phyloP scores from a whole-genome alignment of 495 filamentous ascomycete genomes.

The Penicillium subrubescens region DNA sequence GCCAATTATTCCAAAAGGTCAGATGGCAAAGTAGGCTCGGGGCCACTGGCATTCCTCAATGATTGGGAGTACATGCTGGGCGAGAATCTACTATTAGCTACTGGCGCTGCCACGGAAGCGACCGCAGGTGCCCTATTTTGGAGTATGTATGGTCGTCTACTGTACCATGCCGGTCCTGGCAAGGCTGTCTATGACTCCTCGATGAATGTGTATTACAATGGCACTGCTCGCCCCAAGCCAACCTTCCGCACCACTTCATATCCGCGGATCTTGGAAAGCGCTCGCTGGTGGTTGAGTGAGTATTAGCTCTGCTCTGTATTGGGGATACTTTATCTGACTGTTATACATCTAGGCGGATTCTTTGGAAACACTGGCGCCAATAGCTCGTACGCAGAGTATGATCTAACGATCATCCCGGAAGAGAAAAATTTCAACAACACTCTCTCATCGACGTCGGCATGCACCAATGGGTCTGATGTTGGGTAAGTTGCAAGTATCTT shows the following conservation, averaged over 20 bases:
- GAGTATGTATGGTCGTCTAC: constrained; percentile 54
- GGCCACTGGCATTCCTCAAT: constrained; percentile 53
- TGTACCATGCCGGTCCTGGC: constrained; percentile 48
- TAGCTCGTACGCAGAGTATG: background rate
- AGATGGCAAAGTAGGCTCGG: constrained; percentile 36
- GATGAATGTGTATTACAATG: constrained; percentile 47
- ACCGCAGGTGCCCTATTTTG: constrained; percentile 50
- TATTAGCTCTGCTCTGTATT: background rate
- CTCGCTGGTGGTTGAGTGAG: constrained; percentile 28
- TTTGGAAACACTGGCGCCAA: background rate
- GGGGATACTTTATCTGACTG: background rate
- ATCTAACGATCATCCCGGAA: background rate
- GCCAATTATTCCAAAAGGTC: constrained; percentile 43
- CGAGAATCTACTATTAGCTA: constrained; percentile 44
- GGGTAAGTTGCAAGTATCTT: background rate
- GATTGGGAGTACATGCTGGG: constrained; percentile 52
- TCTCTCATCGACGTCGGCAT: background rate
- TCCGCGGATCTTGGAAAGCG: constrained; percentile 51
- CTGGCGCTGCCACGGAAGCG: constrained; percentile 54
- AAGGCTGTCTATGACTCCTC: constrained; percentile 45
- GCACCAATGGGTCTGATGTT: background rate
- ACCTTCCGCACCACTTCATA: constrained; percentile 52
- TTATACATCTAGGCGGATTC: background rate
- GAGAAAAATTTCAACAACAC: background rate
- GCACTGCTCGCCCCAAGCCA: constrained; percentile 41